Evolutionary conservation across 106 monocot genomes (phyloP).

Genomic region (Xerophyta viscosa): DNA sequence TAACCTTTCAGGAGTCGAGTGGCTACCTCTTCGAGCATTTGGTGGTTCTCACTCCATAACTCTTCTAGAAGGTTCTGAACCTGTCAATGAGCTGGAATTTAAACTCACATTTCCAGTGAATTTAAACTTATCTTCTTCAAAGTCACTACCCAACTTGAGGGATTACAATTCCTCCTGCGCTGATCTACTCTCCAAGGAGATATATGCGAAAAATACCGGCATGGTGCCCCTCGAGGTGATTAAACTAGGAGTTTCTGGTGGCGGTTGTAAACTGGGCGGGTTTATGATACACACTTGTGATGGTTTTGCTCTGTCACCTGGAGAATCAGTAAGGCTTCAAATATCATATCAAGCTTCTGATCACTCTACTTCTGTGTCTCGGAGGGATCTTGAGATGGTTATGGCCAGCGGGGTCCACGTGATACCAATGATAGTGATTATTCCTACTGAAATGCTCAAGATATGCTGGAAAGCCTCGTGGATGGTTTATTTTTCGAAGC

Average conservation of each 20-base stretch:
- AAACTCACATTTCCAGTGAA: slow-evolving; percentile 15
- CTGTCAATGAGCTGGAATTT: slow-evolving; percentile 52
- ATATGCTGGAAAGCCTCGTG: slow-evolving; percentile 37
- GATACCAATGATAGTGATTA: slow-evolving; percentile 61
- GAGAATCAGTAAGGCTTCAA: slow-evolving; percentile 40
- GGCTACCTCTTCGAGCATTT: slow-evolving; percentile 55
- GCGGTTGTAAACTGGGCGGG: slow-evolving; percentile 45
- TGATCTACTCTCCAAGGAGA: slow-evolving; percentile 45
- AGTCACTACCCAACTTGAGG: slow-evolving; percentile 11
- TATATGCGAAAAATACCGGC: slow-evolving; percentile 65
- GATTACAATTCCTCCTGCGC: slow-evolving; percentile 23
- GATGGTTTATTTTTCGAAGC: slow-evolving; percentile 21
- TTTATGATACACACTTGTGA: slow-evolving; percentile 47
- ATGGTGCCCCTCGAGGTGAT: slow-evolving; percentile 56
- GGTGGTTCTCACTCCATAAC: slow-evolving; percentile 51
- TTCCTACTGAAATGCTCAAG: slow-evolving; percentile 35
- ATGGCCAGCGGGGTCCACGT: slow-evolving; percentile 48
- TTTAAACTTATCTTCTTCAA: slow-evolving; percentile 34
- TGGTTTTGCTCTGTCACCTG: slow-evolving; percentile 55
- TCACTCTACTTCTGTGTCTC: slow-evolving; percentile 34
- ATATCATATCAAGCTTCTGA: slow-evolving; percentile 65
- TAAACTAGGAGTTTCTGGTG: slow-evolving; percentile 54
- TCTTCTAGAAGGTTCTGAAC: slow-evolving; percentile 55
- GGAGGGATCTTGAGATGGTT: slow-evolving; percentile 54
- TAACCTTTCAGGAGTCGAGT: slow-evolving; percentile 82